Percentiles rank a stretch among this genome's conserved stretches.
Evolutionary conservation across 73 alveolate species (phyloP).

Genomic region (Paramecium bursaria): DNA sequence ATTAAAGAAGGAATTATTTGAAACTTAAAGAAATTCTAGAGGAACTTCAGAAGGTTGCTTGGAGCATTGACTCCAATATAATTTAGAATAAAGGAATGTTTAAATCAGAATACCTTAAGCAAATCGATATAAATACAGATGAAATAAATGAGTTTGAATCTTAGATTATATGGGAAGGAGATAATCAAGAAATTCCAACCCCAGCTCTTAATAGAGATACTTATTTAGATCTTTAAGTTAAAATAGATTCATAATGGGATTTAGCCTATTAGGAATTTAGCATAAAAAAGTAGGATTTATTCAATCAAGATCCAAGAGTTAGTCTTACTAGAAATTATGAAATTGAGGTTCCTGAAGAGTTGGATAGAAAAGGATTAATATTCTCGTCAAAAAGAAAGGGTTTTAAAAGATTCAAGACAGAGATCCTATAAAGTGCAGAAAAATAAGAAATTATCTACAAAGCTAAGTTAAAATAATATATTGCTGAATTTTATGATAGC

Average conservation of each 20-base stretch:
- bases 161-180: slow-evolving; percentile 50
- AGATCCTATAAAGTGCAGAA: neutral
- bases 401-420: neutral
- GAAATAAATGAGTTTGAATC: neutral
- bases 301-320: slow-evolving; percentile 11
- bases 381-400: slow-evolving; percentile 43
- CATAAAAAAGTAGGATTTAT: neutral
- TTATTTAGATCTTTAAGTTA: neutral
- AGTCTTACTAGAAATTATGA: neutral
- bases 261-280: too few species aligned
- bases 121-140: neutral
- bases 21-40: slow-evolving; percentile 1
- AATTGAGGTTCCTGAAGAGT: slow-evolving; percentile 41
- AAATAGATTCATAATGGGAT: too few species aligned
- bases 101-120: neutral
- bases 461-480: slow-evolving; percentile 6
- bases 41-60: neutral
- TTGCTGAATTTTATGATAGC: slow-evolving; percentile 1
- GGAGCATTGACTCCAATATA: neutral
- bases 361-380: neutral
- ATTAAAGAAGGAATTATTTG: slow-evolving; percentile 4
- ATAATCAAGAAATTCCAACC: slow-evolving; percentile 3
- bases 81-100: neutral
- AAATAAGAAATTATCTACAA: neutral
- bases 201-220: slow-evolving; percentile 6